A percentile compares a stretch with the other conserved stretches of the same genome.
Evolutionary conservation across 331 rosid species (phyloP).

Genomic region (Acacia concinna): DNA sequence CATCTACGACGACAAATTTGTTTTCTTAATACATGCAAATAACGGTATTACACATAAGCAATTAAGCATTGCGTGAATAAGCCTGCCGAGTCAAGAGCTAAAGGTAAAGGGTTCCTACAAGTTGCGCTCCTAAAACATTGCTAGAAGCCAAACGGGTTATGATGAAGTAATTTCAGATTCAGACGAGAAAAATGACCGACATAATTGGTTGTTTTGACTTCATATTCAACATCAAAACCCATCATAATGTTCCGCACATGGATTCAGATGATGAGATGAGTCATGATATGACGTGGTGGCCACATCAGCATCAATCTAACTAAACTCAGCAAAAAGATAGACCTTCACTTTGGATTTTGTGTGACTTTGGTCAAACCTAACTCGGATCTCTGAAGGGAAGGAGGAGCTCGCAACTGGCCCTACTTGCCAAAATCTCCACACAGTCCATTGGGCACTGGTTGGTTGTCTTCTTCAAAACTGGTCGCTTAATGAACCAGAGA

Average conservation of each 20-base stretch:
- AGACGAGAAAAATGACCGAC: conserved; percentile 30
- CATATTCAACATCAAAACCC: conserved; percentile 27
- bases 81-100: background rate
- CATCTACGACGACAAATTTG: background rate
- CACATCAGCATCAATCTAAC: conserved; percentile 25
- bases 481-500: conserved; percentile 15
- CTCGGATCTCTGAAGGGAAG: background rate
- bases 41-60: no score
- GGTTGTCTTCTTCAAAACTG: conserved; percentile 32
- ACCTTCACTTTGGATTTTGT: background rate
- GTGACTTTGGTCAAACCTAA: background rate
- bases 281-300: conserved; percentile 29
- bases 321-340: background rate
- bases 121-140: background rate
- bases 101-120: background rate
- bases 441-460: conserved; percentile 9
- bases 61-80: background rate
- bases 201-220: conserved; percentile 51
- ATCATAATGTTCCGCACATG: conserved; percentile 30
- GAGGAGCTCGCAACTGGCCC: conserved; percentile 12
- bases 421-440: background rate
- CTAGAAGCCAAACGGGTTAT: conserved; percentile 5
- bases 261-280: conserved; percentile 14
- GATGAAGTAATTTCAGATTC: conserved; percentile 22
- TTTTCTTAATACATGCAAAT: no score